A percentile compares a stretch with the other conserved stretches of the same genome.
Evolutionary conservation across 1,139 yeast genomes (phyloP).

Genomic region (Magnusiomyces fungicola): DNA sequence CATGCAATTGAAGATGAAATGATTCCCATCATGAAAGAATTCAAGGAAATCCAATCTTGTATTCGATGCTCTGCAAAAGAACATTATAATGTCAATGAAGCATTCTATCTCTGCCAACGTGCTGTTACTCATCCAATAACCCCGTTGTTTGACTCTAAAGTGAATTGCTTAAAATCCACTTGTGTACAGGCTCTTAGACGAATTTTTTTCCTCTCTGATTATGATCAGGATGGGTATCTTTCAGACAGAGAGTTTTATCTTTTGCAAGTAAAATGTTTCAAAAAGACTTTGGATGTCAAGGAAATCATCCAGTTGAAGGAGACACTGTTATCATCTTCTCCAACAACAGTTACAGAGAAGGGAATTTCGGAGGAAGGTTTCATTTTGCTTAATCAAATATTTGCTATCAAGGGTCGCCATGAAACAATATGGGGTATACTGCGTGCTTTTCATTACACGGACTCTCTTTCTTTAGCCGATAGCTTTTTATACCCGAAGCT

Average conservation of each 20-base stretch:
- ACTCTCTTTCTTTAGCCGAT: slow-evolving; percentile 78
- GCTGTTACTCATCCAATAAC: slow-evolving; percentile 92
- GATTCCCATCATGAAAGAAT: slow-evolving; percentile 77
- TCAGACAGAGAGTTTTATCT: slow-evolving; percentile 60
- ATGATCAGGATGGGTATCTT: slow-evolving; percentile 80
- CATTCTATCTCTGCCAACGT: slow-evolving; percentile 85
- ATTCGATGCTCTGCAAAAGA: slow-evolving; percentile 78
- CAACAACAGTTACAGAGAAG: slow-evolving; percentile 24
- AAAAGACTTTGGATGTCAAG: slow-evolving; percentile 45
- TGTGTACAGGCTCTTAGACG: slow-evolving; percentile 71
- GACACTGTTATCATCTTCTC: slow-evolving; percentile 21
- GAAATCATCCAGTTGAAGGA: slow-evolving; percentile 47
- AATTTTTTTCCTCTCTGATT: slow-evolving; percentile 76
- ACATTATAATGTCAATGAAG: slow-evolving; percentile 73
- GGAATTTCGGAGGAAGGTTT: slow-evolving; percentile 77
- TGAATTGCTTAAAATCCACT: slow-evolving; percentile 68
- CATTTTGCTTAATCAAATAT: slow-evolving; percentile 63
- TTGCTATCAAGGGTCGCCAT: slow-evolving; percentile 86
- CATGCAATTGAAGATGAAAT: slow-evolving; percentile 58
- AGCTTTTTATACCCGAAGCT: slow-evolving; percentile 67
- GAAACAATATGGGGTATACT: slow-evolving; percentile 95
- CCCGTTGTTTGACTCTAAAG: slow-evolving; percentile 88
- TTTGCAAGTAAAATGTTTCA: slow-evolving; percentile 71
- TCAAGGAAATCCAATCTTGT: slow-evolving; percentile 90
- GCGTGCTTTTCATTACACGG: slow-evolving; percentile 82